phyloP scores from a whole-genome alignment of 345 rosid species.

The Eucalyptus regnans region DNA sequence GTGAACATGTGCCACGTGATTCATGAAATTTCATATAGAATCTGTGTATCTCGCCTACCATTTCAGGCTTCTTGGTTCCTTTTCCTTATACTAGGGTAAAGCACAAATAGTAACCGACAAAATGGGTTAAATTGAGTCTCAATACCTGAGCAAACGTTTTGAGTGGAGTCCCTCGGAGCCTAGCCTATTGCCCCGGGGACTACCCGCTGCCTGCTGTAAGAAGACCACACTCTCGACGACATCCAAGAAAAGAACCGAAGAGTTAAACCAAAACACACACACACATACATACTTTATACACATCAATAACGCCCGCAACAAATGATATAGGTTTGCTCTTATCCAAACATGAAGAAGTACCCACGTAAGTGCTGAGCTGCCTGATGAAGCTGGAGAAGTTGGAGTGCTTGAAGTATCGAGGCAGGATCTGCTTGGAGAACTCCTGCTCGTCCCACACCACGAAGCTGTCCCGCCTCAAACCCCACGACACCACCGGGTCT shows the following conservation, averaged over 20 bases:
- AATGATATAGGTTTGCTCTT: background rate
- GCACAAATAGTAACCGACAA: background rate
- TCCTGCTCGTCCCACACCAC: conserved; percentile 35
- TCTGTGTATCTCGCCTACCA: background rate
- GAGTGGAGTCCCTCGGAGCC: background rate
- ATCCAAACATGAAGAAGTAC: background rate
- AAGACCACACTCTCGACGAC: background rate
- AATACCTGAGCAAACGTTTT: background rate
- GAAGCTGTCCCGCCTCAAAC: conserved; percentile 26
- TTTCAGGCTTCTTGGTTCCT: background rate
- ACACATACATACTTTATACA: background rate
- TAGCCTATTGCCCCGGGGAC: background rate
- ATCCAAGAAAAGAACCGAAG: background rate
- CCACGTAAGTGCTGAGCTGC: conserved; percentile 14
- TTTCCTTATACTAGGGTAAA: background rate
- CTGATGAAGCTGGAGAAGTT: conserved; percentile 52
- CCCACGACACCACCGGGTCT: conserved; percentile 39
- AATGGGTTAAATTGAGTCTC: background rate
- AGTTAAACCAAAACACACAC: background rate
- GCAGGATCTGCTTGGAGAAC: conserved; percentile 31
- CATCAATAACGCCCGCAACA: background rate
- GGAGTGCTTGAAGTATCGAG: conserved; percentile 57
- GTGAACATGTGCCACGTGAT: background rate
- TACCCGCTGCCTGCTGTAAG: background rate
- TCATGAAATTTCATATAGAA: background rate